Percentiles rank a stretch among this genome's conserved stretches.
Evolutionary conservation across 345 rosid genomes (phyloP).

Genomic region (Trapa bicornis): DNA sequence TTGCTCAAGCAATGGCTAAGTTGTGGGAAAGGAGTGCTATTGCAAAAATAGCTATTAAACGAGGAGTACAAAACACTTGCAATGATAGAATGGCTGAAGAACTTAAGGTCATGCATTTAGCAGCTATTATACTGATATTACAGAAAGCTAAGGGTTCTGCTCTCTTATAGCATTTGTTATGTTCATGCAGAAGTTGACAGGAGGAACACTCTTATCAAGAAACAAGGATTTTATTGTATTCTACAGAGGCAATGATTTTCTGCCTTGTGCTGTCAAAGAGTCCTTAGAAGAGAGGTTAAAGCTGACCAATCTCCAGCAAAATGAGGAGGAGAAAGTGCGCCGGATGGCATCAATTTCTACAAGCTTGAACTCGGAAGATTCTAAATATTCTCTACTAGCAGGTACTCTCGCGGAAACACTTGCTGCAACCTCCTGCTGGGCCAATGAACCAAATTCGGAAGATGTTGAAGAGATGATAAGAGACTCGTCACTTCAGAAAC

Average conservation of each 20-base stretch:
- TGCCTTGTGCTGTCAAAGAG: constrained; percentile 53
- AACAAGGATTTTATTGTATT: constrained; percentile 87
- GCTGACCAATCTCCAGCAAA: constrained; percentile 35
- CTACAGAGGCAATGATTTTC: constrained; percentile 88
- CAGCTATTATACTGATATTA: not conserved
- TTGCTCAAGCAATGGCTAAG: constrained; percentile 75
- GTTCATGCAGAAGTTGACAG: constrained; percentile 58
- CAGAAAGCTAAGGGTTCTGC: not conserved
- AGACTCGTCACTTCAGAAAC: constrained; percentile 38
- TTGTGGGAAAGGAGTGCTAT: constrained; percentile 76
- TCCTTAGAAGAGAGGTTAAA: constrained; percentile 52
- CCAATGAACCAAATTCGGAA: constrained; percentile 34
- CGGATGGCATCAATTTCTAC: constrained; percentile 26
- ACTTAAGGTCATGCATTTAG: constrained; percentile 45
- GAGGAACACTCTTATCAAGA: constrained; percentile 70
- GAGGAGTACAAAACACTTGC: constrained; percentile 60
- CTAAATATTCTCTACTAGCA: constrained; percentile 40
- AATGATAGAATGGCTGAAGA: constrained; percentile 96
- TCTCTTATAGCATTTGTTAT: not conserved
- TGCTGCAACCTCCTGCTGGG: constrained; percentile 80
- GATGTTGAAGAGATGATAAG: constrained; percentile 56
- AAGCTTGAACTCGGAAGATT: constrained; percentile 22
- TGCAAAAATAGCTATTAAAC: constrained; percentile 90
- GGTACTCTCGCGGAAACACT: constrained; percentile 84
- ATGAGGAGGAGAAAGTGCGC: constrained; percentile 73